Evolutionary conservation across 768 basidiomycete genomes (phyloP).

Genomic region (Tulasnella sp.): DNA sequence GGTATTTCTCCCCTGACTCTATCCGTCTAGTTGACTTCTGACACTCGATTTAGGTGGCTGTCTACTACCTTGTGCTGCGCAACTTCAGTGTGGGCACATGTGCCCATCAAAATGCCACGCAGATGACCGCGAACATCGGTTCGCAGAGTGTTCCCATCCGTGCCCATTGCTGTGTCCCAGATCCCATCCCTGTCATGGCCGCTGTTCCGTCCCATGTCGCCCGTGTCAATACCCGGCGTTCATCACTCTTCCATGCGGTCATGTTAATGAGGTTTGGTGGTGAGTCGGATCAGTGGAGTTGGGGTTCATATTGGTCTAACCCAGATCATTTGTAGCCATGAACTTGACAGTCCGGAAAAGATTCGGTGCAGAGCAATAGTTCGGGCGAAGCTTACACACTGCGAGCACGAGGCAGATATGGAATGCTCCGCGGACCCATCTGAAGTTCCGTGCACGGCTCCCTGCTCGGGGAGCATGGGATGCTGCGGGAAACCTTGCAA

Average conservation of each 20-base stretch:
- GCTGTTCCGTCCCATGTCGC: conserved; percentile 59
- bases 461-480: conserved; percentile 52
- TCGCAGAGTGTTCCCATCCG: conserved; percentile 52
- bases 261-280: conserved; percentile 27
- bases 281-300: not conserved
- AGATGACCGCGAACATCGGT: conserved; percentile 59
- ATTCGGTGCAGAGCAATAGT: conserved; percentile 53
- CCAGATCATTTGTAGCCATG: conserved; percentile 46
- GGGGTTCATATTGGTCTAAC: not conserved
- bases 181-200: conserved; percentile 60
- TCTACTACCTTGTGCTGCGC: conserved; percentile 56
- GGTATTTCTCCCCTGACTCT: conserved; percentile 45
- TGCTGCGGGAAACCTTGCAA: conserved; percentile 61
- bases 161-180: conserved; percentile 59
- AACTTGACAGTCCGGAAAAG: conserved; percentile 51
- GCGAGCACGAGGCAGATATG: conserved; percentile 58
- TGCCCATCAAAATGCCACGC: conserved; percentile 71
- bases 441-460: conserved; percentile 46
- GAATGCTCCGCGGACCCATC: conserved; percentile 54
- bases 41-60: conserved; percentile 57
- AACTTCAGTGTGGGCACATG: conserved; percentile 63
- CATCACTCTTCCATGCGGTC: conserved; percentile 58
- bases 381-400: conserved; percentile 51
- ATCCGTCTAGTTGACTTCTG: not conserved
- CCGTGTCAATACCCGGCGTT: conserved; percentile 54